phyloP scores from a whole-genome alignment of 495 filamentous ascomycete genomes.

The Usnea hakonensis region DNA sequence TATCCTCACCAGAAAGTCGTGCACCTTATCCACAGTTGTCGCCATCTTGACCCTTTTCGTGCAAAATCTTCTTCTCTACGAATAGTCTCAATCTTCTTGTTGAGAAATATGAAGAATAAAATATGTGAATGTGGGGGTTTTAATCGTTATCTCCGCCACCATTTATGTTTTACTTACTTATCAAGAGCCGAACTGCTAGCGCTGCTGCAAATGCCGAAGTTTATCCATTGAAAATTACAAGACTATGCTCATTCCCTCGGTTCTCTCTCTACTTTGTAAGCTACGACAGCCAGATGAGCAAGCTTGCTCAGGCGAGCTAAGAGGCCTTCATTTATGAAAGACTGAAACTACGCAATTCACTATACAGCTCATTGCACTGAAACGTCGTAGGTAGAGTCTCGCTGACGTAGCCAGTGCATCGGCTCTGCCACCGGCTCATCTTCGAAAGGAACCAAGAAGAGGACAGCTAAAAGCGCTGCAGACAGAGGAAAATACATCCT shows the following conservation, averaged over 20 bases:
- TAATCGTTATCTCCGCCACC: not conserved
- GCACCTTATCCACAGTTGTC: conserved; percentile 92
- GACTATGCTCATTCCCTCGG: too few relatives aligned
- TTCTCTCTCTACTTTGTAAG: not conserved
- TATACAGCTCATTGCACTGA: not conserved
- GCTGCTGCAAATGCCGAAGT: not conserved
- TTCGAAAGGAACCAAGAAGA: not conserved
- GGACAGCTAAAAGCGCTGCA: not conserved
- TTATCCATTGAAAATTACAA: not conserved
- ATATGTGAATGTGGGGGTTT: not conserved
- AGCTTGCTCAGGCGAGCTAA: not conserved
- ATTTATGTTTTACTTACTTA: too few relatives aligned
- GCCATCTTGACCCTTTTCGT: conserved; percentile 56
- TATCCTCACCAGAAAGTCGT: conserved; percentile 21
- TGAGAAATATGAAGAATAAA: not conserved
- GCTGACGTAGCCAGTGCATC: not conserved
- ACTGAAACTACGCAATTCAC: not conserved
- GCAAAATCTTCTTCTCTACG: not conserved
- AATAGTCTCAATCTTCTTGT: not conserved
- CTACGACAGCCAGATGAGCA: not conserved
- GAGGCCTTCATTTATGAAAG: not conserved
- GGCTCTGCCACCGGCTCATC: not conserved
- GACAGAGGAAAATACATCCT: not conserved
- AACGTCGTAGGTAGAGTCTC: not conserved
- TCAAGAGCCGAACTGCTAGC: not conserved